These are phyloP conservation scores for Fusarium sp. DNA, from an alignment of 2,329 filamentous ascomycete genomes.

Conservation along the genomic window DNA sequence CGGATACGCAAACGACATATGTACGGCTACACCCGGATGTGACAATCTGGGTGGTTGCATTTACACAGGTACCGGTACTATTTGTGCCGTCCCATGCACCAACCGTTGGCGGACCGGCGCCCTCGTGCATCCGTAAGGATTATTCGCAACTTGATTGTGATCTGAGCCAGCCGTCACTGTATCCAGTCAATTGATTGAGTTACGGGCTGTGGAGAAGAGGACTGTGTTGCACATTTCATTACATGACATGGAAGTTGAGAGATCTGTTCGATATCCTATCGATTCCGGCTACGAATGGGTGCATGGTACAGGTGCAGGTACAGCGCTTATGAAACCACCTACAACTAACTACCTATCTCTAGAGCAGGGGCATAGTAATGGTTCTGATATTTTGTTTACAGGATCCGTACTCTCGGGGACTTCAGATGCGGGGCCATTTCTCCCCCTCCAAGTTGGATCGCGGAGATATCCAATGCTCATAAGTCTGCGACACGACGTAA, in stretches of 20 bases:
- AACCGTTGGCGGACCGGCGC: slow-evolving; percentile 50
- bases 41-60: not conserved
- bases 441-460: not conserved
- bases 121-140: slow-evolving; percentile 49
- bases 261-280: not conserved
- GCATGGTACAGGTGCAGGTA: not conserved
- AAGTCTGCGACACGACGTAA: slow-evolving; percentile 28
- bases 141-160: slow-evolving; percentile 47
- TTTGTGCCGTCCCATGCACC: slow-evolving; percentile 13
- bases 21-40: slow-evolving; percentile 6
- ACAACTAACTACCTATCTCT: no score
- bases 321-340: no score
- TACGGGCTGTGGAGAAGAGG: slow-evolving; percentile 40
- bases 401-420: not conserved
- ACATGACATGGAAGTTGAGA: not conserved
- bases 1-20: slow-evolving; percentile 4
- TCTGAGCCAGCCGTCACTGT: slow-evolving; percentile 24
- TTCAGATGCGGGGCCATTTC: slow-evolving; percentile 24
- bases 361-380: not conserved
- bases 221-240: slow-evolving; percentile 41
- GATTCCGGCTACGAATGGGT: not conserved
- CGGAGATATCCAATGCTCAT: slow-evolving; percentile 31
- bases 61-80: not conserved
- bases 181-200: slow-evolving; percentile 30
- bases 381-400: not conserved